Conservation (phyloP, 805 yeast genomes). For the Nakazawaea molendinolei region DNA sequence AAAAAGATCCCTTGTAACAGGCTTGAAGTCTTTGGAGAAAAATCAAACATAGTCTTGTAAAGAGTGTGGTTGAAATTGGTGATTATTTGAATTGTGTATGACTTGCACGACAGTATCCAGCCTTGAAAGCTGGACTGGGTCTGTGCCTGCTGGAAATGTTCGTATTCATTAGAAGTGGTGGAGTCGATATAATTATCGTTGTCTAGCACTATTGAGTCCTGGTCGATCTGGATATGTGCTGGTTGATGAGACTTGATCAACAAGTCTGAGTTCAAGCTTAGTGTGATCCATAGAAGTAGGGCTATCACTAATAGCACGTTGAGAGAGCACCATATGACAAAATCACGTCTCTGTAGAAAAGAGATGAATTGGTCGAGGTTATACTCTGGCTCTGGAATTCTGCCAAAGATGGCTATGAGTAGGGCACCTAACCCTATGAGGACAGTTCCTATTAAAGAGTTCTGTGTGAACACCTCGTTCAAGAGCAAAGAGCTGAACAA, state of each 20-base stretch:
- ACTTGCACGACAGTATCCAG: too few relatives aligned
- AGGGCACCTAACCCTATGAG: conserved; percentile 70
- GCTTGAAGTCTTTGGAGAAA: conserved; percentile 17
- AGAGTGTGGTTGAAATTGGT: background rate
- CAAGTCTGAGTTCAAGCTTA: conserved; percentile 3
- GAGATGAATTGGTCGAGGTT: conserved; percentile 38
- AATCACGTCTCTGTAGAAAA: conserved; percentile 36
- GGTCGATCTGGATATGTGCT: background rate
- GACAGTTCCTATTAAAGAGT: conserved; percentile 56
- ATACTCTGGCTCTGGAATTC: conserved; percentile 46
- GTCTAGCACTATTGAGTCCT: conserved; percentile 6
- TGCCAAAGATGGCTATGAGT: conserved; percentile 69
- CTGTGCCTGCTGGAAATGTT: conserved; percentile 5
- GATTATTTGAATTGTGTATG: background rate
- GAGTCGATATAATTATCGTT: conserved; percentile 6
- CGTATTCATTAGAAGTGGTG: conserved; percentile 7
- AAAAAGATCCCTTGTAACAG: conserved; percentile 51
- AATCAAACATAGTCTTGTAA: conserved; percentile 2
- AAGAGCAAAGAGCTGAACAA: conserved; percentile 62
- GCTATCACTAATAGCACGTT: conserved; percentile 25
- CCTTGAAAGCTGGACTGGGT: background rate
- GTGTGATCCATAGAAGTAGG: conserved; percentile 23
- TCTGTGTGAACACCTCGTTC: conserved; percentile 57
- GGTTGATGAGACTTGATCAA: background rate
- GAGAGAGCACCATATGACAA: conserved; percentile 49